Base-by-base conservation (phyloP, 2,329 filamentous ascomycete genomes). In the Aureobasidium subglaciale region DNA sequence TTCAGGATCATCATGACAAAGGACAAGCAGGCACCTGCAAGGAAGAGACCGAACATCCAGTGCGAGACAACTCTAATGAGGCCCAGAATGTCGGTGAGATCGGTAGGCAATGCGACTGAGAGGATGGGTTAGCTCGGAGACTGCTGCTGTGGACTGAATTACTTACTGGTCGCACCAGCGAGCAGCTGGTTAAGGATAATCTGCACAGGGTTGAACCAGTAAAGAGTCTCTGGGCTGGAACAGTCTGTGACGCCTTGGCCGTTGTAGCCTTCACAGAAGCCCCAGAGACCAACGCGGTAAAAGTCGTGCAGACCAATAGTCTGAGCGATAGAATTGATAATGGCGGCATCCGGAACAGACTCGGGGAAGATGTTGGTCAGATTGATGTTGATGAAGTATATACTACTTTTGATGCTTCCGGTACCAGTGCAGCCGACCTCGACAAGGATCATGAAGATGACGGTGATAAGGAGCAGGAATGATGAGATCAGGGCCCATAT, bases 281-380 rank as follows among this genome's bases (percentile, higher is more conserved):
- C 86, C 92, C 92, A 97, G 37, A 96, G 73, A 5, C 91, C 91
- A 25, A 95, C 87, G 64, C 90, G 87, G 71, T 96, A 96, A 72
- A 95, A 96, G 71, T 96, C 92, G 68, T 95, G 90, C 46, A 96
- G 78, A 27, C 91, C 92, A 54, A 96, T 77, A 20, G 86, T 88
- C 50, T 88, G 85, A 4, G 90, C 90, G 61, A 96, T 90, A 42
- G 85, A 90, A 75, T 95, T 95, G 71, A 95, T 86, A 42, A 96
- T 78, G 22, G 79, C 73, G 9, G 84, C 83, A 67, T 90, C 86
- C 38, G 86, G 85, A 15, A 88, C 80, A 5, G 81, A 83, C 30
- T 82, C 75, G 0, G 87, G 87, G 56, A 96, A 85, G 67, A 96
- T 86, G 64, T 95, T 81, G 62, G 87, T 82, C 46, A 96, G 79